Evolutionary conservation across 139 green algal genomes (phyloP), one percentile per base, ranked within the genome.

Genomic region (Diplosphaera chodatii): DNA sequence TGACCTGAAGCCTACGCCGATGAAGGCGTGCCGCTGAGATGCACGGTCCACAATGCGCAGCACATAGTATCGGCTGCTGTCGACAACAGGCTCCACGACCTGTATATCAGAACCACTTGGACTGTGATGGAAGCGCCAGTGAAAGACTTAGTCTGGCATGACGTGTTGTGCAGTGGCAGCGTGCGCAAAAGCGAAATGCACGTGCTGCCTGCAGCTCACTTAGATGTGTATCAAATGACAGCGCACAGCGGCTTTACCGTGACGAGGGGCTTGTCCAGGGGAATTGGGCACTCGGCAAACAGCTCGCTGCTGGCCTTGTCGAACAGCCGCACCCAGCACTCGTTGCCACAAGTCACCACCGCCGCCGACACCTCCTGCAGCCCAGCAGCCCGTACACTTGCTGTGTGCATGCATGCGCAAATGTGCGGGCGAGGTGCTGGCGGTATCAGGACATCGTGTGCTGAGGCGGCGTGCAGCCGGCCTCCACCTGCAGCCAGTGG

Each of bases 271-370:
- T 68, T 77, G 32, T 89, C 80, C 27, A 41, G 69, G 1, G 83
- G 85, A 23, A 93, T 66, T 0, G 85, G 84, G 71, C 88, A 93
- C 71, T 93, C 88, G 1, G 87, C 88, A 84, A 91, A 93, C 27
- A 93, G 82, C 28, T 90, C 82, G 15, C 78, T 84, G 48, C 16
- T 59, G 10, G 48, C 48, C 48, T 56, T 55, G 37, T 83, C 76
- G 31, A 67, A 40, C 59, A 85, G 68, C 18, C 71, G 65, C 15
- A 85, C 65, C 16, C 67, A 70, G 27, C 55, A 73, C 28, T 81
- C 63, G 16, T 85, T 73, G 4, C 78, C 63, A 0, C 32, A 64
- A 25, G 63, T 70, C 40, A 79, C 63, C 22, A 81, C 76, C 32
- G 62, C 23, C 23, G 84, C 34, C 32, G 22, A 30, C 13, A 85